Evolutionary conservation across 768 basidiomycete species (phyloP), one percentile per base, ranked within the genome.

Genomic region (Psilocybe cubensis): DNA sequence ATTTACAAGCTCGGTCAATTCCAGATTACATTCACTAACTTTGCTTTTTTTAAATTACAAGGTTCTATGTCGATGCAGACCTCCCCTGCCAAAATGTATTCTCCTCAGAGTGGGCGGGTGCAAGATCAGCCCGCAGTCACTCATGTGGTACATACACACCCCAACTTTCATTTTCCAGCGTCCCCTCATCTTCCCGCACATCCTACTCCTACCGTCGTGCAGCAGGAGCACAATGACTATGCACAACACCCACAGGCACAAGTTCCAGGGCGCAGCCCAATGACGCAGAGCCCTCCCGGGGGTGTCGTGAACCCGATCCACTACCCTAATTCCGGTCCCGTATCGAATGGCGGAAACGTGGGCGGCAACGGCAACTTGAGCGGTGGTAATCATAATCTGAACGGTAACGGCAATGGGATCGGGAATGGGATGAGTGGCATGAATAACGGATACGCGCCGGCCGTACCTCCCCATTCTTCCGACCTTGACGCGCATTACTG

Each of bases 401-500:
- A 38, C 14, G 14, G 14, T 38, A 38, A 38, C 31, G 31, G 31
- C 31, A 33, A 33, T 33, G 31, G 31, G 31, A 33, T 33, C n/a
- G 35, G 35, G 35, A 38, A 38, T n/a, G 35, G 35, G 35, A 38
- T 38, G 35, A n/a, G 31, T 38, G 35, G 35, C 35, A 38, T 38
- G 35, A 17, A 17, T 11, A 66, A 68, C 55, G 72, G 69, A 23
- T 73, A 73, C 56, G 65, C 74, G 27, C 76, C 77, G 20, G 59
- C 73, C 23, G 72, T 70, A 35, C 72, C 77, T 20, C 74, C 75
- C 31, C 75, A 80, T 47, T 78, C 79, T 17, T 77, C 82, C 4
- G 83, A 85, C 61, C 76, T 79, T n/a, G 89, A 92, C 67, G 81
- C 81, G 10, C 76, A 83, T 52, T 92, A 92, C 70, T 90, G 84